phyloP scores from a whole-genome alignment of 805 yeast genomes.

The Kregervanrija pseudodelftensis region DNA sequence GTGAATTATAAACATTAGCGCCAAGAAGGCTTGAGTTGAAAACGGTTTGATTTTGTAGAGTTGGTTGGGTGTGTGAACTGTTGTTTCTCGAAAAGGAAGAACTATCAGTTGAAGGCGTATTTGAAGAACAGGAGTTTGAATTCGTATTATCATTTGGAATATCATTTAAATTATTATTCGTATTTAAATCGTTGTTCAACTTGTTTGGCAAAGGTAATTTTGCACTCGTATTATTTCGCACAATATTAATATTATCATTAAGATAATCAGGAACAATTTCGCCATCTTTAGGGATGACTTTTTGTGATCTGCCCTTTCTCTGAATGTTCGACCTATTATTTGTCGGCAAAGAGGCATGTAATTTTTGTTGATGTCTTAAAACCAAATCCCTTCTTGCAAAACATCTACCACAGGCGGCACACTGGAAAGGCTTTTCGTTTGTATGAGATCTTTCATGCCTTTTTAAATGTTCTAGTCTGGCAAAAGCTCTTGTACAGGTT shows the following conservation, averaged over 20 bases:
- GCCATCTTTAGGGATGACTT: conserved; percentile 21
- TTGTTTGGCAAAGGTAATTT: conserved; percentile 35
- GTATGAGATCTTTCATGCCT: conserved; percentile 94
- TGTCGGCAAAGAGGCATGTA: conserved; percentile 54
- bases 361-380: conserved; percentile 88
- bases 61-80: conserved; percentile 8
- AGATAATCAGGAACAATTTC: conserved; percentile 29
- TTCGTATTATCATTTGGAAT: not conserved
- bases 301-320: conserved; percentile 25
- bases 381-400: conserved; percentile 88
- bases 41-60: conserved; percentile 4
- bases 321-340: conserved; percentile 26
- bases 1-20: conserved; percentile 4
- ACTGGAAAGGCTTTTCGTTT: conserved; percentile 91
- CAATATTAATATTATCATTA: conserved; percentile 45
- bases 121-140: conserved; percentile 1
- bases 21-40: conserved; percentile 4
- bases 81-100: conserved; percentile 10
- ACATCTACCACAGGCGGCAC: conserved; percentile 94
- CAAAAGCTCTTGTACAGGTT: conserved; percentile 92
- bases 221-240: conserved; percentile 43
- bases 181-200: not conserved
- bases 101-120: conserved; percentile 6
- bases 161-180: not conserved
- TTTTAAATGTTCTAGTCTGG: conserved; percentile 86